A percentile compares a stretch with the other conserved stretches of the same genome.
These are phyloP conservation scores for Penicillium arizonense DNA, from an alignment of 495 filamentous ascomycete genomes.

Conservation along the genomic window DNA sequence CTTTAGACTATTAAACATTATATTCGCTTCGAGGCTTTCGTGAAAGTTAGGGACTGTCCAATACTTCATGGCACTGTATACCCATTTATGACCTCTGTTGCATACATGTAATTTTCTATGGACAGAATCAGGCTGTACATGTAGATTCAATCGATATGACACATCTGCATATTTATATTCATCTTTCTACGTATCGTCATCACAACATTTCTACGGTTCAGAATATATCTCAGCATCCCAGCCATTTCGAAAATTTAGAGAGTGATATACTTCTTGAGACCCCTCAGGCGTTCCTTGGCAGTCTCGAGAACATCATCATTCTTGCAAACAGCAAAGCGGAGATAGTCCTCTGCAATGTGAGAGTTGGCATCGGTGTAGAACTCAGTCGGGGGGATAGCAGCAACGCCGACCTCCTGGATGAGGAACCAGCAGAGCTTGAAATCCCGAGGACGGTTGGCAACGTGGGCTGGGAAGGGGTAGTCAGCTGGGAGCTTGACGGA, in stretches of 20 bases:
- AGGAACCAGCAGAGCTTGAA: slow-evolving; percentile 95
- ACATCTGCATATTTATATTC: no score
- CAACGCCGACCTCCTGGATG: slow-evolving; percentile 93
- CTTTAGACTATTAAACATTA: no score
- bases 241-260: slow-evolving; percentile 10
- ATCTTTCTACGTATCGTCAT: no score
- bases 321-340: slow-evolving; percentile 97
- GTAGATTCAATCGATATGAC: no score
- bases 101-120: no score
- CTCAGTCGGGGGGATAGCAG: slow-evolving; percentile 93
- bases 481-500: slow-evolving; percentile 77
- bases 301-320: slow-evolving; percentile 83
- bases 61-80: no score
- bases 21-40: no score
- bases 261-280: slow-evolving; percentile 76
- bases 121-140: no score
- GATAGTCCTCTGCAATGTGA: slow-evolving; percentile 84
- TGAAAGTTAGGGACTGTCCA: no score
- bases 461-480: slow-evolving; percentile 87
- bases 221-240: no score
- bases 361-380: slow-evolving; percentile 87
- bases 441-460: slow-evolving; percentile 80
- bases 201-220: no score
- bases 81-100: no score
- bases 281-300: slow-evolving; percentile 85